These are phyloP conservation scores for Termitomyces sp. DNA, from an alignment of 768 basidiomycete genomes.

Conservation along the genomic window DNA sequence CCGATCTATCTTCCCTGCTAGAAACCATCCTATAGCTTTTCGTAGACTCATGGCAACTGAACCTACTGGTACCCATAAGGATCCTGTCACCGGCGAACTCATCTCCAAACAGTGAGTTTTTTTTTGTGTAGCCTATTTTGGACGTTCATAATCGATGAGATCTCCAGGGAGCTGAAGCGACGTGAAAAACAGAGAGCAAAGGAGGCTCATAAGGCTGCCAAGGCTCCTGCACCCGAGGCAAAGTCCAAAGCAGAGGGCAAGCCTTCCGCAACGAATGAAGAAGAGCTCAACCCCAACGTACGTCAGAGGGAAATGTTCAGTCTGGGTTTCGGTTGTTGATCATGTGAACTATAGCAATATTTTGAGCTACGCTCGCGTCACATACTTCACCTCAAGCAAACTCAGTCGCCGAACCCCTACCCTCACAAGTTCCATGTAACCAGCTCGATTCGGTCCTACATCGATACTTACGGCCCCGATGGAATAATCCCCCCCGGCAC, in stretches of 20 bases:
- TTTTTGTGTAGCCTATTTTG: constrained; percentile 18
- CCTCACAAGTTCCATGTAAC: constrained; percentile 98
- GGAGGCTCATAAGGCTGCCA: constrained; percentile 57
- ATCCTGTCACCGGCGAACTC: constrained; percentile 92
- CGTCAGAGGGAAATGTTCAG: constrained; percentile 23
- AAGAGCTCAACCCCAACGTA: constrained; percentile 89
- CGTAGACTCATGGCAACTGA: constrained; percentile 35
- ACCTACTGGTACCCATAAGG: constrained; percentile 50
- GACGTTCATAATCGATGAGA: constrained; percentile 25
- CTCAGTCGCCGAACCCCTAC: constrained; percentile 88
- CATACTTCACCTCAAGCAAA: constrained; percentile 80
- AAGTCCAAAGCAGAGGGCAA: constrained; percentile 35
- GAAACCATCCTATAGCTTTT: not conserved
- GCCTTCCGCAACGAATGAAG: constrained; percentile 50
- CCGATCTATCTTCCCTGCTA: constrained; percentile 6
- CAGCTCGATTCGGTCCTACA: constrained; percentile 66
- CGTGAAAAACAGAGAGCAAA: constrained; percentile 82
- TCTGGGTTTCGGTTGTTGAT: not conserved
- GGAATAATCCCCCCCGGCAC: constrained; percentile 64
- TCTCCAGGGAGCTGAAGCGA: constrained; percentile 84
- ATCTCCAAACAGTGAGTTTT: constrained; percentile 87
- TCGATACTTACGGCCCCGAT: constrained; percentile 67
- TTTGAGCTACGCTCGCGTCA: constrained; percentile 88
- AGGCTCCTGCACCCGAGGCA: constrained; percentile 32
- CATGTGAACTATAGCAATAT: constrained; percentile 74